Conservation (phyloP, 2,329 filamentous ascomycete species). For the Colletotrichum aenigma region DNA sequence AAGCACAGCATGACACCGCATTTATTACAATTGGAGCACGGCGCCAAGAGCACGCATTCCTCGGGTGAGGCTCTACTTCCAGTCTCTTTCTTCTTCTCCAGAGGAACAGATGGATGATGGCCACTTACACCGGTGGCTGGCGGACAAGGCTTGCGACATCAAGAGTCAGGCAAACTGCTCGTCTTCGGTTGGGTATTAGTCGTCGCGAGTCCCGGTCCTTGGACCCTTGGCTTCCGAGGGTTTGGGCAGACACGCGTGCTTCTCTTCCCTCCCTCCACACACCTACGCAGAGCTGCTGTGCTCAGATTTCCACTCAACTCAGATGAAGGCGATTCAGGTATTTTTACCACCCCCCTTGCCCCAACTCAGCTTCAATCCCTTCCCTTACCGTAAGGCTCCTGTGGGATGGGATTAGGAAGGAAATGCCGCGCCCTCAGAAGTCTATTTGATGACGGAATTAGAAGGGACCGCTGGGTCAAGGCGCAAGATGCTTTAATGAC, state of each 20-base stretch:
- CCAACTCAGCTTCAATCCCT: neutral
- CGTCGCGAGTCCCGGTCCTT: neutral
- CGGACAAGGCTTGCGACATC: neutral
- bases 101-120: neutral
- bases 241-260: slow-evolving; percentile 5
- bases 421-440: neutral
- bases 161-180: neutral
- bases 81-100: neutral
- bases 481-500: neutral
- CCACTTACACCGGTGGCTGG: neutral
- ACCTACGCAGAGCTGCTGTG: neutral
- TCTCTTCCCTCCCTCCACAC: neutral
- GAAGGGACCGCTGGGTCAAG: neutral
- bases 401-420: neutral
- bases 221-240: slow-evolving; percentile 10
- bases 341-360: neutral
- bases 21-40: neutral
- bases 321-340: neutral
- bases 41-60: neutral
- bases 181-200: neutral
- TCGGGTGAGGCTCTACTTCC: neutral
- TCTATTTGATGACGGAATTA: slow-evolving; percentile 17
- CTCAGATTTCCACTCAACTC: neutral
- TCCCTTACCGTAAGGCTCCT: neutral
- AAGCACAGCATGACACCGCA: neutral